Evolutionary conservation across 352 stramenopile species (phyloP), one percentile per base, ranked within the genome.

Genomic region (Phytopythium chamaehyphon): DNA sequence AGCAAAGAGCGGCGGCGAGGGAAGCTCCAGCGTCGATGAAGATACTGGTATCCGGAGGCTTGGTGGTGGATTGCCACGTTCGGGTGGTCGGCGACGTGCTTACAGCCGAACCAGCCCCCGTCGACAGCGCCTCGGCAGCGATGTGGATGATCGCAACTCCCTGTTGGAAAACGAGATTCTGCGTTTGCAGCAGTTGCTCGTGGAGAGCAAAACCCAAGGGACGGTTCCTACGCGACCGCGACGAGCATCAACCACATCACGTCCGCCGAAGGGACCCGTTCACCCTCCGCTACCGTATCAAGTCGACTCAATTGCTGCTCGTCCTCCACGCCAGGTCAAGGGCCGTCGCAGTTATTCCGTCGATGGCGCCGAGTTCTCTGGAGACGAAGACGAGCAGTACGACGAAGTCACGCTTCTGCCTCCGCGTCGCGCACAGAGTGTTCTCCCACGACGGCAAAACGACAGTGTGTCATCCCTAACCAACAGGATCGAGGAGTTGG

Each of bases 401-500:
- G 72, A 78, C 40, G 69, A 74, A n/a, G 50, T 71, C n/a, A 69
- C 71, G 6, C 35, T 80, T 16, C 40, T 80, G 22, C 73, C 63
- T 12, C 75, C 71, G 0, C 80, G 75, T n/a, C 80, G 80, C 36
- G 54, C 76, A 0, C 75, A 71, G 28, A 89, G 73, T 47, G 77
- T 84, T 14, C 61, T 76, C 38, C 65, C 73, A 19, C 61, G 61
- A 2, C 66, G 71, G 4, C 71, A 83, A 42, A 37, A 73, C 21
- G 80, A 89, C 24, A 65, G 86, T 28, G 77, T 91, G 16, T 78
- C 75, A 10, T 69, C 73, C 52, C 54, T 91, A 12, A 81, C 71
- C 2, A 68, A 69, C 10, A 77, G 80, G 40, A 89, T 93, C 28
- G 79, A 93, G 60, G 79, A 90, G 40, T 54, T 93, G 50, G 79